phyloP scores from a whole-genome alignment of 441 rosid species.

The Populus hybrid region DNA sequence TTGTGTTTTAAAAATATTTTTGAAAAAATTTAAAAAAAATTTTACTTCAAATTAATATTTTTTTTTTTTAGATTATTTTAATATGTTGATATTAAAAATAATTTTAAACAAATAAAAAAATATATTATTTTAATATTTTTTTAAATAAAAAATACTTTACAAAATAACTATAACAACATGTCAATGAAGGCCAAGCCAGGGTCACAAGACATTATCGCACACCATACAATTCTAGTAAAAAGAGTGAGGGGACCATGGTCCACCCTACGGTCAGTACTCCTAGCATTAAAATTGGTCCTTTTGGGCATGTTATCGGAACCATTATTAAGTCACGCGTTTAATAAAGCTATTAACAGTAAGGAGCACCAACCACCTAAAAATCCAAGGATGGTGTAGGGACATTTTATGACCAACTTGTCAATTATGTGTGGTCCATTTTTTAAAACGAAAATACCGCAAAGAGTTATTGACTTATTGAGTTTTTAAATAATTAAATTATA shows the following conservation, averaged over 20 bases:
- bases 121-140: too few species aligned
- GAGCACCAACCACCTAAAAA: neutral
- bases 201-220: neutral
- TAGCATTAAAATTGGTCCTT: neutral
- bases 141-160: too few species aligned
- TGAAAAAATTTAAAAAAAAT: too few species aligned
- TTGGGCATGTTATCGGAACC: neutral
- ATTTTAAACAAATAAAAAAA: too few species aligned
- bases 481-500: too few species aligned
- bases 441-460: neutral
- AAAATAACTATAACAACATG: neutral
- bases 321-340: neutral
- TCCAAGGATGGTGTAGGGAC: neutral
- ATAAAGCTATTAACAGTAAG: neutral
- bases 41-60: too few species aligned
- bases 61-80: too few species aligned
- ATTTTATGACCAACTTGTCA: neutral
- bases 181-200: neutral
- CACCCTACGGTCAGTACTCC: neutral
- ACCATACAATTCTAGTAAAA: neutral
- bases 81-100: too few species aligned
- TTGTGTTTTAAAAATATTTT: too few species aligned
- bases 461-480: too few species aligned
- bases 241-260: slow-evolving; percentile 6
- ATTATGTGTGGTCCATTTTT: neutral